Base-by-base conservation (phyloP, 257 asterid genomes). In the Solanum rostratum region DNA sequence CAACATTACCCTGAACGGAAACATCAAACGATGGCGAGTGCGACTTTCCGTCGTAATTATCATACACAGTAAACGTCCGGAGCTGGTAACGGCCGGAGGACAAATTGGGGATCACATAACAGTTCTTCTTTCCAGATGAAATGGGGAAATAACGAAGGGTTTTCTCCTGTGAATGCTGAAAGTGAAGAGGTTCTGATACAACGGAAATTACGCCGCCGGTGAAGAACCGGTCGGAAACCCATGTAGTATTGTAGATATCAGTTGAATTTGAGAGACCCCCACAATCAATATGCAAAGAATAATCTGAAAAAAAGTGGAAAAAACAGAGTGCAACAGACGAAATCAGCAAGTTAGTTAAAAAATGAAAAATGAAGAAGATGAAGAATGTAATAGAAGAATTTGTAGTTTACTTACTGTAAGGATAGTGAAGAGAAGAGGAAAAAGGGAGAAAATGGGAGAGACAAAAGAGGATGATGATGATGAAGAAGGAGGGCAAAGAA, bases 21-120 rank as follows among this genome's bases (percentile, higher is more conserved):
- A 93, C 97, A 85, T 97, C 99, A 84, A 97, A 97, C 5, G 99
- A 97, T 1, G 99, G 99, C 19, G 97, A 85, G 76, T 94, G 97
- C 2, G 93, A 84, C 73, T 91, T 91, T 8, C 99, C 99, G 81
- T 94, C 92, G 90, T 84, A 97, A 82, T 97, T 97, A 81, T 97
- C 99, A 86, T 97, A 97, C 7, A 93, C 97, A n/a, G 89, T 94
- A 89, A 97, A 97, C 0, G 94, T 88, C 57, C 99, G 96, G 83
- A 97, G 91, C 62, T 87, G 82, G 90, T 89, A 95, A 3, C 84
- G 63, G 3, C 88, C 19, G 16, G 24, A 18, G 2, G 90, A 76
- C 45, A 87, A 80, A 19, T 84, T 73, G 7, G 98, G 96, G 43
- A 97, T 83, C 43, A 91, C 73, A 87, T 97, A 97, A 91, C 99